These are phyloP conservation scores for Aspergillus proliferans DNA, from an alignment of 2,329 filamentous ascomycete species.

Conservation along the genomic window DNA sequence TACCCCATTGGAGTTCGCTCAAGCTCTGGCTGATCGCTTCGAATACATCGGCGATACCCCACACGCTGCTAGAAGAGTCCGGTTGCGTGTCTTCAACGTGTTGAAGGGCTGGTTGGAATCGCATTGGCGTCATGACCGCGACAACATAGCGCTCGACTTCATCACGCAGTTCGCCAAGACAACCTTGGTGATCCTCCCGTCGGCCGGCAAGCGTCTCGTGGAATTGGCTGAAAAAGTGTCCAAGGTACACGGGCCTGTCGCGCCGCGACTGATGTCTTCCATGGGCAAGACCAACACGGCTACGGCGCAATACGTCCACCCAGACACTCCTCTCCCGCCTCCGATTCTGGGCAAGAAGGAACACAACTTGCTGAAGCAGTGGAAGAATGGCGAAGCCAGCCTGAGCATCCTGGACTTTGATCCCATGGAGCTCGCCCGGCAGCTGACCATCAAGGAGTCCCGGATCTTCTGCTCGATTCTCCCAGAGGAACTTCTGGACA, in stretches of 20 bases:
- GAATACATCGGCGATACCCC: constrained; percentile 80
- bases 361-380: constrained; percentile 62
- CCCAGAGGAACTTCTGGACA: constrained; percentile 82
- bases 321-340: constrained; percentile 65
- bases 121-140: constrained; percentile 81
- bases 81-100: constrained; percentile 87
- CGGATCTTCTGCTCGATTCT: constrained; percentile 84
- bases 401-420: constrained; percentile 87
- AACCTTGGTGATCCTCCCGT: constrained; percentile 65
- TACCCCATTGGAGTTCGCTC: constrained; percentile 69
- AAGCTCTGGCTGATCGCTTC: constrained; percentile 81
- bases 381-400: constrained; percentile 63
- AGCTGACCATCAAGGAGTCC: constrained; percentile 89
- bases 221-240: constrained; percentile 76
- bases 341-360: constrained; percentile 71
- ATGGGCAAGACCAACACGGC: constrained; percentile 83
- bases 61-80: constrained; percentile 71
- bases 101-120: constrained; percentile 97
- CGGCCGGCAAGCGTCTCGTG: constrained; percentile 70
- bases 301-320: constrained; percentile 61
- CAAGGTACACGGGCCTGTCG: constrained; percentile 64
- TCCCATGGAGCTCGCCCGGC: constrained; percentile 79
- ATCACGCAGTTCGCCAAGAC: constrained; percentile 76
- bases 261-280: constrained; percentile 75
- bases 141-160: constrained; percentile 65